Conservation (phyloP, 2,329 filamentous ascomycete species). For the Teratosphaeria nubilosa region DNA sequence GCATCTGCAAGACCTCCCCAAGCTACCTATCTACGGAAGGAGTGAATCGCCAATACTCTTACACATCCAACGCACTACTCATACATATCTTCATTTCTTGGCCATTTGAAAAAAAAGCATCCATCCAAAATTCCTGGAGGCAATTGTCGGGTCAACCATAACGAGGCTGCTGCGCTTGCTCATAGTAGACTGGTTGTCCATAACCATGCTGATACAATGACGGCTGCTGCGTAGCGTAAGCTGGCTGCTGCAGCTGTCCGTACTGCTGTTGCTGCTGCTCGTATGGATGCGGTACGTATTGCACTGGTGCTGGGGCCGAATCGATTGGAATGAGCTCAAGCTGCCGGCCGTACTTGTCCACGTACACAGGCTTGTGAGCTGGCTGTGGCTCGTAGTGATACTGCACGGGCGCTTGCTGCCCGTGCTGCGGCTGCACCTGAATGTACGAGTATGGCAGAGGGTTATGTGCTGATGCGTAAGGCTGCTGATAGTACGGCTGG, state of each 20-base stretch:
- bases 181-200: neutral
- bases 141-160: neutral
- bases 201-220: neutral
- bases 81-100: neutral
- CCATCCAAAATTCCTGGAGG: neutral
- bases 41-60: neutral
- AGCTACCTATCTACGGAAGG: neutral
- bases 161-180: neutral
- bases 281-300: constrained; percentile 17
- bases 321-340: constrained; percentile 21
- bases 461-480: constrained; percentile 5
- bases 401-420: constrained; percentile 5
- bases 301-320: constrained; percentile 16
- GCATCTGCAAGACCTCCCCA: neutral
- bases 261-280: constrained; percentile 14
- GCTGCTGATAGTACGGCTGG: constrained; percentile 10
- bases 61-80: neutral
- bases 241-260: neutral
- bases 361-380: constrained; percentile 18
- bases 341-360: constrained; percentile 24
- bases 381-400: constrained; percentile 12
- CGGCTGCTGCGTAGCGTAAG: neutral
- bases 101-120: neutral
- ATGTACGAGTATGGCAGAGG: constrained; percentile 15
- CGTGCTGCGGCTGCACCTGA: constrained; percentile 7